A percentile compares a stretch with the other conserved stretches of the same genome.
Evolutionary conservation across 768 basidiomycete species (phyloP).

Genomic region (Pisolithus microcarpus): DNA sequence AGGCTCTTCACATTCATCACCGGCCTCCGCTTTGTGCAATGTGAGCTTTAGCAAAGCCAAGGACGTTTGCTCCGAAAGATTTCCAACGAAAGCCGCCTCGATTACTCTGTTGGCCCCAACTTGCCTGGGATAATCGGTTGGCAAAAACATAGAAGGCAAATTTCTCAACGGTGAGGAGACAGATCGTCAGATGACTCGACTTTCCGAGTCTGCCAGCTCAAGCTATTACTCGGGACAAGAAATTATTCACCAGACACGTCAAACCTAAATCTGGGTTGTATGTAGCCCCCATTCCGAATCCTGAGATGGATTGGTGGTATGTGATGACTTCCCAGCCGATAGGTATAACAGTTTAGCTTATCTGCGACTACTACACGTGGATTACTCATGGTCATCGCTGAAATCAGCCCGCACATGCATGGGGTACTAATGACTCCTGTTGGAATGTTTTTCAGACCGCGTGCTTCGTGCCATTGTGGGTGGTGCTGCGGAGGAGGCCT

Average conservation of each 20-base stretch:
- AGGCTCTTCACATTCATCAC: constrained; percentile 43
- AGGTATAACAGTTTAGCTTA: constrained; percentile 39
- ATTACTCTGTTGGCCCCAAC: constrained; percentile 70
- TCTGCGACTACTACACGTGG: not conserved
- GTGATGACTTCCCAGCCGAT: constrained; percentile 80
- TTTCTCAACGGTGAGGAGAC: constrained; percentile 44
- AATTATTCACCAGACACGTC: too few species aligned
- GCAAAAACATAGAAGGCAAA: constrained; percentile 83
- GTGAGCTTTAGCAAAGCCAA: constrained; percentile 78
- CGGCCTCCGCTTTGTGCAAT: constrained; percentile 55
- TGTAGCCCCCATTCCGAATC: constrained; percentile 59
- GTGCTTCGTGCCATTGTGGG: constrained; percentile 75
- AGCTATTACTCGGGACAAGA: too few species aligned
- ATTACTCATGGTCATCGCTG: constrained; percentile 32
- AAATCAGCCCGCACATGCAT: constrained; percentile 93
- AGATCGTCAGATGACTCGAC: too few species aligned
- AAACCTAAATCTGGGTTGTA: too few species aligned
- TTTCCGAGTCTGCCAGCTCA: too few species aligned
- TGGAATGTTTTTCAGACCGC: constrained; percentile 70
- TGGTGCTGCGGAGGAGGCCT: constrained; percentile 74
- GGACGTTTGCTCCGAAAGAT: constrained; percentile 69
- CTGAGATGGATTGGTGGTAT: constrained; percentile 94
- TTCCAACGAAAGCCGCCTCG: constrained; percentile 70
- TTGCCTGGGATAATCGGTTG: constrained; percentile 92
- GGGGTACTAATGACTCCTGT: constrained; percentile 84